Evolutionary conservation across 2,329 filamentous ascomycete genomes (phyloP).

Genomic region (Teratosphaeria epicoccoides): DNA sequence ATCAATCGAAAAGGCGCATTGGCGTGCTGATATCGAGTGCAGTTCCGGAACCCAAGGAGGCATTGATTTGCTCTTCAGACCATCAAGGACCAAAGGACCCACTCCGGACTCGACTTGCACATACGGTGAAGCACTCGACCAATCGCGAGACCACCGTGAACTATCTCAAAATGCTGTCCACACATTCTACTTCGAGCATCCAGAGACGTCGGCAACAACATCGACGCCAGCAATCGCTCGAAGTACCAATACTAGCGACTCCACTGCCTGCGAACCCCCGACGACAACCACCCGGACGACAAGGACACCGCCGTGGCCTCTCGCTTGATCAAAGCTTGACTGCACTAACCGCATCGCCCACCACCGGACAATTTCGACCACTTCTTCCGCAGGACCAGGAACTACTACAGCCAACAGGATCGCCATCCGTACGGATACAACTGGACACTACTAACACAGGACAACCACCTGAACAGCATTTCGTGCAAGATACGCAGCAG

Average conservation of each 20-base stretch:
- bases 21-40: slow-evolving; percentile 11
- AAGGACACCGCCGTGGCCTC: slow-evolving; percentile 67
- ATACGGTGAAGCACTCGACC: slow-evolving; percentile 1
- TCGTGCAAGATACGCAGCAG: slow-evolving; percentile 83
- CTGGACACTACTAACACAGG: slow-evolving; percentile 42
- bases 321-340: slow-evolving; percentile 58
- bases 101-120: slow-evolving; percentile 57
- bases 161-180: slow-evolving; percentile 59
- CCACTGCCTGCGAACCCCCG: slow-evolving; percentile 50
- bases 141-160: not conserved
- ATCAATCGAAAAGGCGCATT: slow-evolving; percentile 26
- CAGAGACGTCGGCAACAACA: slow-evolving; percentile 66
- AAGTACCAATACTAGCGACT: slow-evolving; percentile 56
- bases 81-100: slow-evolving; percentile 16
- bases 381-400: slow-evolving; percentile 39
- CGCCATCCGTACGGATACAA: slow-evolving; percentile 31
- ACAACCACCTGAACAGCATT: slow-evolving; percentile 55
- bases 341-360: slow-evolving; percentile 9
- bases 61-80: slow-evolving; percentile 23
- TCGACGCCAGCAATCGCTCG: slow-evolving; percentile 79
- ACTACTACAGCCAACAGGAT: slow-evolving; percentile 18
- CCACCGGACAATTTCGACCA: slow-evolving; percentile 36
- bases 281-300: slow-evolving; percentile 31
- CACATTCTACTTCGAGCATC: slow-evolving; percentile 56
- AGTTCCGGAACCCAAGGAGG: slow-evolving; percentile 21